Evolutionary conservation across 768 basidiomycete species (phyloP).

Genomic region (Clavaria fumosa): DNA sequence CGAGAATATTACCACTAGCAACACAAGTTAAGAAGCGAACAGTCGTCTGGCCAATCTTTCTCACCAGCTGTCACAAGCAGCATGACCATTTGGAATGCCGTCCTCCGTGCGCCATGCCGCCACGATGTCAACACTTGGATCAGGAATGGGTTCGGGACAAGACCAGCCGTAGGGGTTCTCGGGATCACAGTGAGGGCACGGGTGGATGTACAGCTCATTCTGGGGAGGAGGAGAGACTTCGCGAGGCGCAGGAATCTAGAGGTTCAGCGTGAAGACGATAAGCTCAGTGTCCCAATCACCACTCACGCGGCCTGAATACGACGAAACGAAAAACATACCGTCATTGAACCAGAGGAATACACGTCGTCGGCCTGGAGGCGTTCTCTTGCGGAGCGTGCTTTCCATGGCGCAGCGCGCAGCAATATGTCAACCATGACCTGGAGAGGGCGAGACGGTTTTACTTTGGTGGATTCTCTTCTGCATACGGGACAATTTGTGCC

Average conservation of each 20-base stretch:
- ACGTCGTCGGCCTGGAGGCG: conserved; percentile 71
- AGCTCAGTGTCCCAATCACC: no score
- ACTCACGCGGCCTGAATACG: conserved; percentile 6
- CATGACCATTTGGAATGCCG: conserved; percentile 67
- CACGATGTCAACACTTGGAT: conserved; percentile 52
- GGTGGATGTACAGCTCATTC: conserved; percentile 50
- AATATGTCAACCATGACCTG: conserved; percentile 61
- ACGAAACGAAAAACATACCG: conserved; percentile 28
- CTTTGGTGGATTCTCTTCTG: conserved; percentile 50
- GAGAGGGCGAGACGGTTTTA: conserved; percentile 56
- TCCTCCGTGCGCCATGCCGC: conserved; percentile 67
- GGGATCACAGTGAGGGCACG: conserved; percentile 63
- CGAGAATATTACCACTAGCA: conserved; percentile 57
- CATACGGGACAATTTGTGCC: conserved; percentile 78
- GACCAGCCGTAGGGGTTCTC: conserved; percentile 66
- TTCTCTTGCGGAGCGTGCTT: conserved; percentile 52
- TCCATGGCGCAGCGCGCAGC: conserved; percentile 54
- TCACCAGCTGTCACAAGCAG: conserved; percentile 70
- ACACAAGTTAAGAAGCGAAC: conserved; percentile 3
- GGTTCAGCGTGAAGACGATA: conserved; percentile 1
- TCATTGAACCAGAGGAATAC: conserved; percentile 48
- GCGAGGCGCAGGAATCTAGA: conserved; percentile 59
- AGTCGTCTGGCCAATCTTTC: conserved; percentile 7
- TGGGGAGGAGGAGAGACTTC: conserved; percentile 65
- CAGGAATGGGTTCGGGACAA: conserved; percentile 67